These are phyloP conservation scores for Elymus sibiricus DNA, from an alignment of 176 grass and related monocot genomes.

Conservation along the genomic window DNA sequence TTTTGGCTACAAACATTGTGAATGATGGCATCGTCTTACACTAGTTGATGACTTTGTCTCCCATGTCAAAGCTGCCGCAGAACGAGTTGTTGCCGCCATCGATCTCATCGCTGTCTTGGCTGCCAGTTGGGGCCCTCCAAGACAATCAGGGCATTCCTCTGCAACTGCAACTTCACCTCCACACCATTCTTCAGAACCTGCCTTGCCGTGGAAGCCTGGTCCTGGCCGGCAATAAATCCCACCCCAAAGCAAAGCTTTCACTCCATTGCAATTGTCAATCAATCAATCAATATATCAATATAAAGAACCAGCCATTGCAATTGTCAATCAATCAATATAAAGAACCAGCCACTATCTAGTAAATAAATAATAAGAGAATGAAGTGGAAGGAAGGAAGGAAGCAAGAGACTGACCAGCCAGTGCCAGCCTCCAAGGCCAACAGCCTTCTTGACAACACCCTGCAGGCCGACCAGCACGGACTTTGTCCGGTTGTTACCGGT, in stretches of 20 bases:
- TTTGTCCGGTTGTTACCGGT: conserved; percentile 88
- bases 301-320: not conserved
- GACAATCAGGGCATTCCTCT: conserved; percentile 73
- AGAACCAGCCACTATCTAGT: not conserved
- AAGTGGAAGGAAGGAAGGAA: not conserved
- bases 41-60: conserved; percentile 58
- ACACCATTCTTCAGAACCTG: conserved; percentile 78
- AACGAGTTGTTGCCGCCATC: conserved; percentile 51
- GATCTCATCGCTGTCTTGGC: conserved; percentile 40
- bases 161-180: conserved; percentile 85
- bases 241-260: too few relatives aligned
- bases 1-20: not conserved
- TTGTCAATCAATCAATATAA: not conserved
- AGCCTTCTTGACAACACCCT: conserved; percentile 85
- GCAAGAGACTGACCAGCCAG: conserved; percentile 56
- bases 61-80: conserved; percentile 68
- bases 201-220: too few relatives aligned
- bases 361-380: not conserved
- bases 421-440: conserved; percentile 89
- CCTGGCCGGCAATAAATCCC: too few relatives aligned
- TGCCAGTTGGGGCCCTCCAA: conserved; percentile 68
- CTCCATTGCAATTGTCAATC: not conserved
- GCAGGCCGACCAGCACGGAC: conserved; percentile 70
- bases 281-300: not conserved
- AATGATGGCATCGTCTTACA: conserved; percentile 33